These are phyloP conservation scores for Stipa capillata DNA, from an alignment of 176 grass and related monocot species.

Conservation along the genomic window DNA sequence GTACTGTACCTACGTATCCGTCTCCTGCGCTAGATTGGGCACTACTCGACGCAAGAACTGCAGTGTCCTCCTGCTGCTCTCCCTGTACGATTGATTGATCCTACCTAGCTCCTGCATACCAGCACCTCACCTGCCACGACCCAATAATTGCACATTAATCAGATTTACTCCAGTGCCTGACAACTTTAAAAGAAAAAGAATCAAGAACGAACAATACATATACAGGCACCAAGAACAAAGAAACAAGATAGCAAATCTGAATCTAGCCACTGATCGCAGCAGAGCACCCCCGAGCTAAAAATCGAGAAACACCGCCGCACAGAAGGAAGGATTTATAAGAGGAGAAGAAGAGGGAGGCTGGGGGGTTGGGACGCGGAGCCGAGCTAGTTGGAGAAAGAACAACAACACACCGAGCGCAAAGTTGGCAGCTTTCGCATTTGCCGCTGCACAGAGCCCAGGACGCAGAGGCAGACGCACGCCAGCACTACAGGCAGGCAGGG, in stretches of 20 bases:
- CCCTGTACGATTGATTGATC: neutral
- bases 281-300: too few relatives aligned
- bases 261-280: neutral
- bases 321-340: neutral
- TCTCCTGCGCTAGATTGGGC: neutral
- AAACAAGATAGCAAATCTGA: conserved; percentile 9
- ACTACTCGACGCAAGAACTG: neutral
- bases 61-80: conserved; percentile 7
- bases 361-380: too few relatives aligned
- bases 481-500: neutral
- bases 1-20: neutral
- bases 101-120: conserved; percentile 36
- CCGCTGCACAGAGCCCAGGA: conserved; percentile 15
- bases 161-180: too few relatives aligned
- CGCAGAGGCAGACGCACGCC: neutral
- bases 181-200: neutral
- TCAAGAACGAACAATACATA: neutral
- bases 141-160: conserved; percentile 36
- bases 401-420: conserved; percentile 8
- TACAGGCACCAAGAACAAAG: neutral
- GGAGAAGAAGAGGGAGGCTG: neutral
- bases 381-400: conserved; percentile 1
- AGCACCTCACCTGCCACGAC: conserved; percentile 25
- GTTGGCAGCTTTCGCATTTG: conserved; percentile 44
- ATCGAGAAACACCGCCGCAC: neutral